Percentiles rank a stretch among this genome's conserved stretches.
These are phyloP conservation scores for Pichia cephalocereana DNA, from an alignment of 805 yeast species.

Conservation along the genomic window DNA sequence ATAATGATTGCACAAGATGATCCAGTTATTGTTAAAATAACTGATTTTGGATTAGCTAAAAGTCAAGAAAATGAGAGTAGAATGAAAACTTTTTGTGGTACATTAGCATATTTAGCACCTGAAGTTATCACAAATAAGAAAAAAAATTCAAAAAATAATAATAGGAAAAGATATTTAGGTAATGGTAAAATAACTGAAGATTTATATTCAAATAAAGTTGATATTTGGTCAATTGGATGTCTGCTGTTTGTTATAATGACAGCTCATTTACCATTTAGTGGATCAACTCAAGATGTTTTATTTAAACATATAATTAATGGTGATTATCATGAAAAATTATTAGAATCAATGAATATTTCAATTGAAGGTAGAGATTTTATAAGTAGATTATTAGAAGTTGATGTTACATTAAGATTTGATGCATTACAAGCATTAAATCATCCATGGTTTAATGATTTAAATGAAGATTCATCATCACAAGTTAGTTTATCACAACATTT, in stretches of 20 bases:
- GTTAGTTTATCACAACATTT: slow-evolving; percentile 53
- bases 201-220: slow-evolving; percentile 77
- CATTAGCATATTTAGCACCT: slow-evolving; percentile 94
- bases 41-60: slow-evolving; percentile 96
- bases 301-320: slow-evolving; percentile 71
- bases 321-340: slow-evolving; percentile 67
- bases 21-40: slow-evolving; percentile 84
- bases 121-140: slow-evolving; percentile 61
- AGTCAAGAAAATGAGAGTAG: slow-evolving; percentile 74
- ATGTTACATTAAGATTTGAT: slow-evolving; percentile 62
- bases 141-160: slow-evolving; percentile 10
- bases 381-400: slow-evolving; percentile 59
- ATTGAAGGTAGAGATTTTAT: slow-evolving; percentile 66
- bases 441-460: slow-evolving; percentile 58
- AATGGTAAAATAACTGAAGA: slow-evolving; percentile 26
- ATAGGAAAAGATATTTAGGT: slow-evolving; percentile 23
- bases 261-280: slow-evolving; percentile 91
- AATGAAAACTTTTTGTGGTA: slow-evolving; percentile 96
- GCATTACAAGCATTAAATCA: slow-evolving; percentile 72
- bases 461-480: slow-evolving; percentile 22
- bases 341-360: slow-evolving; percentile 53
- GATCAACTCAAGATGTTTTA: slow-evolving; percentile 79
- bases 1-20: slow-evolving; percentile 83
- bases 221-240: slow-evolving; percentile 98
- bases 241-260: slow-evolving; percentile 84